phyloP scores from a whole-genome alignment of 2,329 filamentous ascomycete species.

The Exophiala sp. region DNA sequence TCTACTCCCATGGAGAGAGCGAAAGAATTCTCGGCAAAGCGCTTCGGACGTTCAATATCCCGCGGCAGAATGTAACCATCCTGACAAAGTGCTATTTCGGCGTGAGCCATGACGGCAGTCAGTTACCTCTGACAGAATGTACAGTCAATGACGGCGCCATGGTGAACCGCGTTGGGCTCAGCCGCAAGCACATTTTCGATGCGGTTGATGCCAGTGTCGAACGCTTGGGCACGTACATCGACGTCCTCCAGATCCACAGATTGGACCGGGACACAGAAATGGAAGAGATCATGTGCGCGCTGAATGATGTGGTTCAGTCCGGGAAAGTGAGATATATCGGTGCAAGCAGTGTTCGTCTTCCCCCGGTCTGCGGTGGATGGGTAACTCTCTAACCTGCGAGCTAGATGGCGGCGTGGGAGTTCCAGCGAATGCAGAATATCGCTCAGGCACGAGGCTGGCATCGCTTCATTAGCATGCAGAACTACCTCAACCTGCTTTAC shows the following conservation, averaged over 20 bases:
- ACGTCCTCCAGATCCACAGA: constrained; percentile 48
- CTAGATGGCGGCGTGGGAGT: constrained; percentile 23
- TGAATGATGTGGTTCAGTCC: constrained; percentile 43
- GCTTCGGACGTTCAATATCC: constrained; percentile 53
- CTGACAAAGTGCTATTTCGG: constrained; percentile 49
- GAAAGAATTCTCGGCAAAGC: constrained; percentile 63
- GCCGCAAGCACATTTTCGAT: constrained; percentile 55
- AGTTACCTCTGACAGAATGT: constrained; percentile 45
- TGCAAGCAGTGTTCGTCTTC: constrained; percentile 24
- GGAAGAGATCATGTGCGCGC: constrained; percentile 45
- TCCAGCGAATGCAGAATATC: constrained; percentile 42
- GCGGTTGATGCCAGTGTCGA: constrained; percentile 49
- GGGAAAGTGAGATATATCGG: constrained; percentile 29
- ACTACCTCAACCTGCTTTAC: constrained; percentile 50
- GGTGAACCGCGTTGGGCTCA: constrained; percentile 44
- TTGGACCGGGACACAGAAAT: constrained; percentile 40
- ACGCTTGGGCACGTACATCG: constrained; percentile 44
- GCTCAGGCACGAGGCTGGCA: constrained; percentile 47
- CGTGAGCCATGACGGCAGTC: constrained; percentile 38
- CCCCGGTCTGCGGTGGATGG: no score
- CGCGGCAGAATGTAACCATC: constrained; percentile 52
- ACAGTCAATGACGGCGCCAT: constrained; percentile 40
- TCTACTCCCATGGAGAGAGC: constrained; percentile 50
- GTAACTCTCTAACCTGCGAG: constrained; percentile 14
- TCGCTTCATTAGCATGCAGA: constrained; percentile 49